phyloP scores from a whole-genome alignment of 2,329 filamentous ascomycete genomes.

The Lojkania enalia region DNA sequence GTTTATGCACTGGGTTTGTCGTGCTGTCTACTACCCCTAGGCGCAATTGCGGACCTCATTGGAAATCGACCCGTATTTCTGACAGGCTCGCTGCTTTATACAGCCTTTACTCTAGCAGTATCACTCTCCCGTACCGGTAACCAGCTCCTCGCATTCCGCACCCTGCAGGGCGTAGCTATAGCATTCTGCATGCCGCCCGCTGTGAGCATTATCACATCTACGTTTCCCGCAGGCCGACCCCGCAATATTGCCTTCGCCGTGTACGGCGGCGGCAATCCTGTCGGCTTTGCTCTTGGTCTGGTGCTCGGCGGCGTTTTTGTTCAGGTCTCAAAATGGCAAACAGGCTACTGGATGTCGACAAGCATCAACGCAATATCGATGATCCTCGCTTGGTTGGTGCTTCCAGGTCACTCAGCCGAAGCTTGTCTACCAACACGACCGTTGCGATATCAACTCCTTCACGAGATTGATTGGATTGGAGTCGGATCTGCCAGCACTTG shows the following conservation, averaged over 20 bases:
- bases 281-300: slow-evolving; percentile 58
- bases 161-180: slow-evolving; percentile 50
- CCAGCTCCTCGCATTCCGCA: slow-evolving; percentile 54
- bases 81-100: slow-evolving; percentile 50
- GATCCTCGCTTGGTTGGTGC: too few species aligned
- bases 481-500: slow-evolving; percentile 51
- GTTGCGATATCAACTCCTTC: too few species aligned
- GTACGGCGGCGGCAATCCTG: slow-evolving; percentile 54
- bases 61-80: slow-evolving; percentile 54
- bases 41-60: slow-evolving; percentile 56
- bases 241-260: slow-evolving; percentile 58
- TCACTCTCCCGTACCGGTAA: slow-evolving; percentile 41
- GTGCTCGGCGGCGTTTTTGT: slow-evolving; percentile 56
- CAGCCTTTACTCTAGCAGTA: slow-evolving; percentile 51
- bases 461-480: slow-evolving; percentile 59
- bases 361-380: too few species aligned
- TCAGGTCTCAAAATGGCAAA: slow-evolving; percentile 56
- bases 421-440: too few species aligned
- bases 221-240: slow-evolving; percentile 51
- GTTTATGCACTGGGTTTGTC: slow-evolving; percentile 51
- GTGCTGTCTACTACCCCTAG: slow-evolving; percentile 54
- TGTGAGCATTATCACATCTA: slow-evolving; percentile 54
- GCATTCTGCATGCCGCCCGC: slow-evolving; percentile 55
- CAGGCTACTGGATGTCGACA: slow-evolving; percentile 55
- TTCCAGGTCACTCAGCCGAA: too few species aligned